Conservation (phyloP, 1,139 yeast species). For the Scheffersomyces lignicola region DNA sequence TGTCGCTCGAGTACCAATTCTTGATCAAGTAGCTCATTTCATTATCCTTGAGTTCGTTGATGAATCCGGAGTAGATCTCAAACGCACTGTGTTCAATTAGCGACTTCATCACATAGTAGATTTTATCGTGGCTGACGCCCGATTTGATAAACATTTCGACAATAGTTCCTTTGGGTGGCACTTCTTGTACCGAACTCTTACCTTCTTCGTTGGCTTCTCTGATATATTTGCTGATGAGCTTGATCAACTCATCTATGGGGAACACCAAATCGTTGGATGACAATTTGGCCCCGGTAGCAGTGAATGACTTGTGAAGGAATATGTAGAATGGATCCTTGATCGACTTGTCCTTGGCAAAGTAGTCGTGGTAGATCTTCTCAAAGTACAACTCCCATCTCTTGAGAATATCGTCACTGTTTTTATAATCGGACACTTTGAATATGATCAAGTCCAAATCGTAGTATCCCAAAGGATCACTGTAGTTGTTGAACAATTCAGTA, state of each 20-base stretch:
- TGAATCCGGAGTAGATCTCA: slow-evolving; percentile 49
- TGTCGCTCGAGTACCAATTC: slow-evolving; percentile 65
- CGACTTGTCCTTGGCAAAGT: slow-evolving; percentile 25
- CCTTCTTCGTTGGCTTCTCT: slow-evolving; percentile 37
- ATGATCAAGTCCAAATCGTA: slow-evolving; percentile 77
- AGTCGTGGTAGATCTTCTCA: slow-evolving; percentile 43
- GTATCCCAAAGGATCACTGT: slow-evolving; percentile 85
- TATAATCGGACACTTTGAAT: slow-evolving; percentile 79
- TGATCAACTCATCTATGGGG: slow-evolving; percentile 73
- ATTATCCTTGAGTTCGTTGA: slow-evolving; percentile 33
- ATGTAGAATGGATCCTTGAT: slow-evolving; percentile 40
- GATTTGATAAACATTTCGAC: slow-evolving; percentile 73
- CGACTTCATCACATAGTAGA: slow-evolving; percentile 67
- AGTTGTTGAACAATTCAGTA: slow-evolving; percentile 80
- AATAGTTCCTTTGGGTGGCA: slow-evolving; percentile 41
- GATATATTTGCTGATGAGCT: slow-evolving; percentile 49
- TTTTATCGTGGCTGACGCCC: slow-evolving; percentile 71
- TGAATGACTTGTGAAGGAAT: slow-evolving; percentile 37
- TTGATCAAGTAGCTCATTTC: slow-evolving; percentile 67
- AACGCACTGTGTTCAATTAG: slow-evolving; percentile 63
- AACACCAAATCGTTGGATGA: slow-evolving; percentile 68
- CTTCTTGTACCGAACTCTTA: slow-evolving; percentile 38
- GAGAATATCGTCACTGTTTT: slow-evolving; percentile 69
- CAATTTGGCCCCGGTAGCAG: slow-evolving; percentile 44
- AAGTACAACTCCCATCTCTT: slow-evolving; percentile 71